phyloP scores from a whole-genome alignment of 768 basidiomycete species.

The Psilocybe sp. region DNA sequence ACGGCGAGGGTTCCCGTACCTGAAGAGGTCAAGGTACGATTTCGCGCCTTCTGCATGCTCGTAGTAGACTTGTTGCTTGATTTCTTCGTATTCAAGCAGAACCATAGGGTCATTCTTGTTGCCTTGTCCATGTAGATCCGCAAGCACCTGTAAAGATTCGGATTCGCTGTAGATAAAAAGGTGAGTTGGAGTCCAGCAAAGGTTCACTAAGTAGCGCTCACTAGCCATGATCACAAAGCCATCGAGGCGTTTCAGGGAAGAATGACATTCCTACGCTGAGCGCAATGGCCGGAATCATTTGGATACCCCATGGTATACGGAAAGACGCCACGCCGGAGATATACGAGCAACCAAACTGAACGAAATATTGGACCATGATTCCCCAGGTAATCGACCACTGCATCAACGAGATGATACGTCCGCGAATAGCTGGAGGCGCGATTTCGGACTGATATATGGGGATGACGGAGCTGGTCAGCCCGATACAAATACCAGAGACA shows the following conservation, averaged over 20 bases:
- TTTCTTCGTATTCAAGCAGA: constrained; percentile 68
- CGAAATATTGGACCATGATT: constrained; percentile 72
- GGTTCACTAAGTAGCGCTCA: constrained; percentile 22
- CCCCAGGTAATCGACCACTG: constrained; percentile 84
- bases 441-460: constrained; percentile 78
- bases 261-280: constrained; percentile 63
- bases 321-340: constrained; percentile 70
- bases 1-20: constrained; percentile 64
- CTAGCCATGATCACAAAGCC: constrained; percentile 63
- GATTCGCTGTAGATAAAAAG: constrained; percentile 35
- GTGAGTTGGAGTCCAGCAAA: too few relatives aligned
- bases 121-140: constrained; percentile 71
- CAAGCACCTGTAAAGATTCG: constrained; percentile 69
- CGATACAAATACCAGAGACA: constrained; percentile 66
- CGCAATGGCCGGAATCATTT: constrained; percentile 74
- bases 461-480: constrained; percentile 62
- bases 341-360: constrained; percentile 74
- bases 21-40: constrained; percentile 64
- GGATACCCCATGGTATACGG: constrained; percentile 79
- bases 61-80: constrained; percentile 53
- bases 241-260: constrained; percentile 74
- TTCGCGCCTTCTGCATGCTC: constrained; percentile 72
- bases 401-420: constrained; percentile 72
- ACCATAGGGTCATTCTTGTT: constrained; percentile 59
- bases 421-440: constrained; percentile 68